Evolutionary conservation across 345 rosid genomes (phyloP).

Genomic region (Sonneratia caseolaris): DNA sequence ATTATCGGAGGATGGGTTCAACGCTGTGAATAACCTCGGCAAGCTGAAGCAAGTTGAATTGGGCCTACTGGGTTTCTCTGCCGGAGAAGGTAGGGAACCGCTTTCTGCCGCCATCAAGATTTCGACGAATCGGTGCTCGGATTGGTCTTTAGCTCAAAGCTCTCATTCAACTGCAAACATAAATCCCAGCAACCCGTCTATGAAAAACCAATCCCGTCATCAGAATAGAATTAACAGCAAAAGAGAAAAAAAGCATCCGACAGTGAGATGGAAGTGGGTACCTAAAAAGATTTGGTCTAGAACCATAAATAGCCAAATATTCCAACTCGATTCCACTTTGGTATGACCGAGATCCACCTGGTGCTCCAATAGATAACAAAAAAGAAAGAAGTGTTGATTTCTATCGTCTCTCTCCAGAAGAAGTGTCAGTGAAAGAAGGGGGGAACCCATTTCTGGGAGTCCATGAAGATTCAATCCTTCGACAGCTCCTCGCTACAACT

Average conservation of each 20-base stretch:
- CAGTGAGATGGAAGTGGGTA: background rate
- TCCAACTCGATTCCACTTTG: slow-evolving; percentile 4
- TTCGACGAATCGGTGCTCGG: slow-evolving; percentile 11
- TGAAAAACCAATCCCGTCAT: background rate
- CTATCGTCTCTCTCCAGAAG: background rate
- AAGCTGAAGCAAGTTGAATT: slow-evolving; percentile 26
- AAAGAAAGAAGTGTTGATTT: slow-evolving; percentile 5
- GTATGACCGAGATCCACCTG: slow-evolving; percentile 16
- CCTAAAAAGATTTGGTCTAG: slow-evolving; percentile 10
- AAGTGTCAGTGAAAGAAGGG: slow-evolving; percentile 8
- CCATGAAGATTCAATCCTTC: slow-evolving; percentile 8
- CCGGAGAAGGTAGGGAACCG: slow-evolving; percentile 21
- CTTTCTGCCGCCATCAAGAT: slow-evolving; percentile 40
- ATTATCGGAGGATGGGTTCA: slow-evolving; percentile 28
- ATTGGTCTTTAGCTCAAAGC: background rate
- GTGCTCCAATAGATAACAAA: slow-evolving; percentile 14
- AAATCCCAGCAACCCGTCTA: background rate
- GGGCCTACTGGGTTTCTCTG: slow-evolving; percentile 29
- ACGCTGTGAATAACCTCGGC: slow-evolving; percentile 52
- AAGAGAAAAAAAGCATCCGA: background rate
- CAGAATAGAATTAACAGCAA: background rate
- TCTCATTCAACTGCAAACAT: slow-evolving; percentile 14
- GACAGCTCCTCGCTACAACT: slow-evolving; percentile 6
- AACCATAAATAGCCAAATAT: slow-evolving; percentile 16
- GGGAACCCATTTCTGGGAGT: slow-evolving; percentile 13